phyloP scores from a whole-genome alignment of 1,284 basidiomycete species.

The Papiliotrema terrestris region DNA sequence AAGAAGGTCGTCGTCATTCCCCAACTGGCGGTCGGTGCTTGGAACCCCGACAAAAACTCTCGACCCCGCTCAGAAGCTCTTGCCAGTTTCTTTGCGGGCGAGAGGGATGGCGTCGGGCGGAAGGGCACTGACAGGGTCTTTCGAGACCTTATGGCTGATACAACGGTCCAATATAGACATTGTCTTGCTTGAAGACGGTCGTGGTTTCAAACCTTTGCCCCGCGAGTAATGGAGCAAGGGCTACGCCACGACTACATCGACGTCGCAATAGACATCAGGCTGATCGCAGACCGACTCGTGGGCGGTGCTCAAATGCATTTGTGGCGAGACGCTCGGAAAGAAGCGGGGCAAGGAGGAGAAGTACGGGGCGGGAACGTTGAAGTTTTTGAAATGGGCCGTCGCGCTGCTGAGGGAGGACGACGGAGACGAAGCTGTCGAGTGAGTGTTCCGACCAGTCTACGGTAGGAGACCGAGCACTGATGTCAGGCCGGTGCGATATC shows the following conservation, averaged over 20 bases:
- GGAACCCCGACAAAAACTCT: conserved; percentile 6
- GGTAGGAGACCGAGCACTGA: not conserved
- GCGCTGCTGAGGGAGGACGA: conserved; percentile 62
- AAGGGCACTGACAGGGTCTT: conserved; percentile 6
- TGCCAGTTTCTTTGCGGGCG: conserved; percentile 36
- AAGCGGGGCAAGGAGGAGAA: conserved; percentile 49
- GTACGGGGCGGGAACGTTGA: conserved; percentile 48
- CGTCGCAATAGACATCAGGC: conserved; percentile 15
- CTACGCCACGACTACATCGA: conserved; percentile 75
- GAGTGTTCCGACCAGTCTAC: conserved; percentile 5
- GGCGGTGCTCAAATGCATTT: conserved; percentile 65
- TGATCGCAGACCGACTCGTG: conserved; percentile 56
- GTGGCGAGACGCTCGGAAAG: conserved; percentile 70
- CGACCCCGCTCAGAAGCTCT: conserved; percentile 25
- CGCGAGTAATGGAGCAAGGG: conserved; percentile 67
- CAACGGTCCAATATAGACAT: conserved; percentile 73
- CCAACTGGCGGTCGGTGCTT: conserved; percentile 60
- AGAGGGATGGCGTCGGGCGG: conserved; percentile 17
- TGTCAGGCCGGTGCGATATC: conserved; percentile 60
- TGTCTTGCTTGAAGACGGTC: conserved; percentile 1
- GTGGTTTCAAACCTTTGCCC: conserved; percentile 22
- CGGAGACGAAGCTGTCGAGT: conserved; percentile 44
- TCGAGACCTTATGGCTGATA: conserved; percentile 70
- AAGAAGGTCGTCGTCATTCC: conserved; percentile 80
- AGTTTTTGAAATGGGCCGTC: conserved; percentile 75